Evolutionary conservation across 306 rosid species (phyloP).

Genomic region (Cucurbita pepo): DNA sequence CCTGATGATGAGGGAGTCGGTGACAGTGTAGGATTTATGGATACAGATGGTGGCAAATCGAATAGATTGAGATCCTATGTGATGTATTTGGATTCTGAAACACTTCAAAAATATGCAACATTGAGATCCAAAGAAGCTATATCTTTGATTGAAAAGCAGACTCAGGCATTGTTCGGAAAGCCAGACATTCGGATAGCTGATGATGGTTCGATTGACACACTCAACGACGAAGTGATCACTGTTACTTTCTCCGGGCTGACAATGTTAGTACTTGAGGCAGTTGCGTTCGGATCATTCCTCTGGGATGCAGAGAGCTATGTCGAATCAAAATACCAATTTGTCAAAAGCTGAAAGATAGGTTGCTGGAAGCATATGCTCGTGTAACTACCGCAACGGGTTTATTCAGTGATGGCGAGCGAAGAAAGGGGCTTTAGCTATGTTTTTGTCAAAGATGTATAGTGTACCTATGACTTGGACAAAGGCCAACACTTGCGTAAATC

Average conservation of each 20-base stretch:
- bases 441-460: neutral
- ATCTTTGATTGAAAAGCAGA: conserved; percentile 87
- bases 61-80: conserved; percentile 57
- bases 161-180: conserved; percentile 77
- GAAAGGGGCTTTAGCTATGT: neutral
- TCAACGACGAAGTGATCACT: conserved; percentile 51
- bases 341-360: conserved; percentile 22
- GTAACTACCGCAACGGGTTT: neutral
- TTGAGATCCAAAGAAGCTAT: conserved; percentile 83
- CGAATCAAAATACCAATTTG: conserved; percentile 63
- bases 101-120: conserved; percentile 78
- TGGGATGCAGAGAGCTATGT: conserved; percentile 79
- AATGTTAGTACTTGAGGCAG: conserved; percentile 77
- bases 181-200: conserved; percentile 48
- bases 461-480: neutral
- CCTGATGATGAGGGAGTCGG: conserved; percentile 23
- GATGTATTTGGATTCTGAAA: conserved; percentile 68
- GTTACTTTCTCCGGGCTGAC: conserved; percentile 55
- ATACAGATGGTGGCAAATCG: conserved; percentile 22
- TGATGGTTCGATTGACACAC: conserved; percentile 59
- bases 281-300: conserved; percentile 73
- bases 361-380: neutral
- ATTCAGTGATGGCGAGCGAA: neutral
- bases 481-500: neutral
- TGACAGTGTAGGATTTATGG: conserved; percentile 18